These are phyloP conservation scores for Cutaneotrichosporon cyanovorans DNA, from an alignment of 1,284 basidiomycete species.

Conservation along the genomic window DNA sequence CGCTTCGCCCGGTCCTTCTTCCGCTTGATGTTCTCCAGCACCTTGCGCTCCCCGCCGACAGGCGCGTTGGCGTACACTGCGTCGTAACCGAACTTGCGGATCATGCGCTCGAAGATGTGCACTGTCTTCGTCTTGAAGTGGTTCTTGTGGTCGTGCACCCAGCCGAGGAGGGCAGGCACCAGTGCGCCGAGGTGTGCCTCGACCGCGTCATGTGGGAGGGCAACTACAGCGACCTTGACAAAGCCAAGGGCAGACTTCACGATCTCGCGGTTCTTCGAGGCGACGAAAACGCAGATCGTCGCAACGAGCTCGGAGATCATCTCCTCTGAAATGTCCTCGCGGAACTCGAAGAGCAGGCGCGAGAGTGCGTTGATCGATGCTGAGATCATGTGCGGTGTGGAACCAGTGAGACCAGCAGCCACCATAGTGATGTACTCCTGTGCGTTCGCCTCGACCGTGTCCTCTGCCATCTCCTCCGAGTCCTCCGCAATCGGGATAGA, in stretches of 20 bases:
- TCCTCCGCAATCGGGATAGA: conserved; percentile 66
- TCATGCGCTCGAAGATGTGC: conserved; percentile 93
- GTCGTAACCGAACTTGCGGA: conserved; percentile 83
- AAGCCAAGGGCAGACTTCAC: conserved; percentile 94
- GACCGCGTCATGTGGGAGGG: conserved; percentile 63
- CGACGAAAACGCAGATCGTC: conserved; percentile 82
- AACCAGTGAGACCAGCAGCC: conserved; percentile 86
- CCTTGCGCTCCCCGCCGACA: conserved; percentile 58
- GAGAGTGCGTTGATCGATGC: conserved; percentile 92
- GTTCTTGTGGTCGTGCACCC: conserved; percentile 97
- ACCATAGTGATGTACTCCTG: conserved; percentile 97
- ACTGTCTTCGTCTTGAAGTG: conserved; percentile 97
- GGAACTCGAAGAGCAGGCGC: conserved; percentile 92
- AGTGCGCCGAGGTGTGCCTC: conserved; percentile 67
- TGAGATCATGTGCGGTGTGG: conserved; percentile 96
- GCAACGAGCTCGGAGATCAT: conserved; percentile 80
- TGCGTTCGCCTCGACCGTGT: conserved; percentile 63
- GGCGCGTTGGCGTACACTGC: conserved; percentile 57
- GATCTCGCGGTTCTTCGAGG: conserved; percentile 92
- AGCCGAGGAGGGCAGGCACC: conserved; percentile 76
- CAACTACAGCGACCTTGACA: conserved; percentile 86
- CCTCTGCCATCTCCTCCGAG: conserved; percentile 56
- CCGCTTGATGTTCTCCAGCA: conserved; percentile 84
- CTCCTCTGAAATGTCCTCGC: conserved; percentile 63
- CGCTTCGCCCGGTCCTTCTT: conserved; percentile 83